These are phyloP conservation scores for Colletotrichum magnum DNA, from an alignment of 2,329 filamentous ascomycete genomes.

Conservation along the genomic window DNA sequence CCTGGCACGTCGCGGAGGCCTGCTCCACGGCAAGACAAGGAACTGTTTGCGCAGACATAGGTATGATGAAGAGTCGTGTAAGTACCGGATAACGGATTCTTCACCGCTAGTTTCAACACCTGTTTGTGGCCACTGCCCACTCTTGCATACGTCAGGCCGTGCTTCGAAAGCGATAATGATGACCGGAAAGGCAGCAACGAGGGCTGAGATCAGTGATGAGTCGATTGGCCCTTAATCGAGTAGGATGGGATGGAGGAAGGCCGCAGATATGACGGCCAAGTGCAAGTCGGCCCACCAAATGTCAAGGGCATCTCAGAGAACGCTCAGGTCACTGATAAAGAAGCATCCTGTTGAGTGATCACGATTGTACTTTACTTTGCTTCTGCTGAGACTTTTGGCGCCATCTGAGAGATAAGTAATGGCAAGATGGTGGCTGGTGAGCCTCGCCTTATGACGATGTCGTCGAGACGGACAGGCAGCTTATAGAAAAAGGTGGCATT, in stretches of 20 bases:
- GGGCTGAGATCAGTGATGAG: conserved; percentile 3
- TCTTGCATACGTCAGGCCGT: conserved; percentile 22
- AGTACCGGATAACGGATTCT: conserved; percentile 9
- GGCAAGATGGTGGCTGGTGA: background rate
- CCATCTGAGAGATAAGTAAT: too few relatives aligned
- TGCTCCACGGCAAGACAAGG: conserved; percentile 7
- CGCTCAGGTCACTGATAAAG: background rate
- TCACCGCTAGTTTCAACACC: conserved; percentile 33
- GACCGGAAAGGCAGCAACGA: conserved; percentile 5
- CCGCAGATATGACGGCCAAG: conserved; percentile 46
- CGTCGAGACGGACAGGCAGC: background rate
- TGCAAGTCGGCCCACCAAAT: conserved; percentile 11
- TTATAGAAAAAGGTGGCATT: background rate
- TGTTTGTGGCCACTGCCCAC: conserved; percentile 23
- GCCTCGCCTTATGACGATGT: background rate
- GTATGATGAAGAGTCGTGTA: conserved; percentile 27
- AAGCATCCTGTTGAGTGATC: too few relatives aligned
- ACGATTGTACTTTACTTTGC: too few relatives aligned
- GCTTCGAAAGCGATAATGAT: background rate
- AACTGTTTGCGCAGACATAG: background rate
- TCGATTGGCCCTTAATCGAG: conserved; percentile 22
- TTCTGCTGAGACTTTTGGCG: too few relatives aligned
- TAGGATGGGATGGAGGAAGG: conserved; percentile 41
- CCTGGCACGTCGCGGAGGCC: background rate
- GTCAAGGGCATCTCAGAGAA: background rate